Conservation (phyloP, 2,329 filamentous ascomycete genomes). For the Drechslerella coelobrocha region DNA sequence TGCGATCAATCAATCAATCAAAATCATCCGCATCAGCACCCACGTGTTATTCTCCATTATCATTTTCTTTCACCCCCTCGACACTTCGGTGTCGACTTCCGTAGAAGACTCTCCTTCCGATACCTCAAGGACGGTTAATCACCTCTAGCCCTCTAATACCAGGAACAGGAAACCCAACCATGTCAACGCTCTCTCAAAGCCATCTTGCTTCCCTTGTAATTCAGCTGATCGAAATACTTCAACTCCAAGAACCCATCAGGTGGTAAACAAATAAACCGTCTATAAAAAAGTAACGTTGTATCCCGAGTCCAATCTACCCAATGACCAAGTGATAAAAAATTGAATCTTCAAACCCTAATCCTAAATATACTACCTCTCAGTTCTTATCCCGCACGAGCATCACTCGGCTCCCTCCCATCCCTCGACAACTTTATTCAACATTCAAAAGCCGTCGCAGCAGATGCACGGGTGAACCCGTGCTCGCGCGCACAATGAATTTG, state of each 20-base stretch:
- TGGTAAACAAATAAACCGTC: neutral
- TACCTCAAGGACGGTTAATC: neutral
- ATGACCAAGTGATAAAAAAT: neutral
- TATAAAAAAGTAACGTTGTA: neutral
- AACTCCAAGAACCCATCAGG: neutral
- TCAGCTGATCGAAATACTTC: neutral
- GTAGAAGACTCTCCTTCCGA: neutral
- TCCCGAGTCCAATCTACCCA: neutral
- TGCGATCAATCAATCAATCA: no score
- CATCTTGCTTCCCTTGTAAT: neutral
- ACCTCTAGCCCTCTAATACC: neutral
- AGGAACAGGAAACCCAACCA: neutral
- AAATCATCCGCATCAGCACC: neutral
- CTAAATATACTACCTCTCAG: neutral
- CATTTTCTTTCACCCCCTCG: neutral
- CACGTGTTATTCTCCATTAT: conserved; percentile 2
- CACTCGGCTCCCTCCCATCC: conserved; percentile 13
- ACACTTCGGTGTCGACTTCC: no score
- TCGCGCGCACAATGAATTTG: conserved; percentile 49
- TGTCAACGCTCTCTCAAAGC: conserved; percentile 1
- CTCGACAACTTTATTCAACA: conserved; percentile 32
- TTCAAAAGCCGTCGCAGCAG: conserved; percentile 50
- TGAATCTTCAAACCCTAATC: neutral
- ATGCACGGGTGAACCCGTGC: conserved; percentile 13
- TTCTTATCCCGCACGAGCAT: neutral